Conservation (phyloP, 306 rosid genomes). For the Cicer arietinum region DNA sequence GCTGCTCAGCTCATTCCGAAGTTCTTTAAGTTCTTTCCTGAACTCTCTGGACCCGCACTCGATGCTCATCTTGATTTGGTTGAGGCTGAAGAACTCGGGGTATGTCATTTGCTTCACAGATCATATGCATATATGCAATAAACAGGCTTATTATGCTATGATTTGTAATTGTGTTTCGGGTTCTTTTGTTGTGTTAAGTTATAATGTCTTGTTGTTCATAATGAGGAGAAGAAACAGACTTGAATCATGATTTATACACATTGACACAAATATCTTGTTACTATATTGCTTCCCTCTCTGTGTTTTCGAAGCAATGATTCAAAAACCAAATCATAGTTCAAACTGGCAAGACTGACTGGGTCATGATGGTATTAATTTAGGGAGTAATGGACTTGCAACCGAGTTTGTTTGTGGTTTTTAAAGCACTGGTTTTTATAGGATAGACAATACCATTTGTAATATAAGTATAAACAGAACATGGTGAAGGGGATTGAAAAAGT, state of each 20-base stretch:
- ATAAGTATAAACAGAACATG: background rate
- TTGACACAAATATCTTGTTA: too few species aligned
- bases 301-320: background rate
- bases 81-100: constrained; percentile 96
- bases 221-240: background rate
- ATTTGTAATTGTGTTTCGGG: background rate
- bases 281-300: background rate
- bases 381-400: background rate
- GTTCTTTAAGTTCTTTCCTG: constrained; percentile 91
- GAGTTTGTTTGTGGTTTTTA: background rate
- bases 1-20: constrained; percentile 96
- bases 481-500: background rate
- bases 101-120: constrained; percentile 45
- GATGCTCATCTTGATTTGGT: constrained; percentile 86
- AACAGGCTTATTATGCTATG: background rate
- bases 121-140: background rate
- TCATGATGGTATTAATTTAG: background rate
- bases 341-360: background rate
- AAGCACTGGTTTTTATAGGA: constrained; percentile 13
- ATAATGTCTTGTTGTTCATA: background rate
- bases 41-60: constrained; percentile 75
- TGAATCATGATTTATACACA: background rate
- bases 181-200: constrained; percentile 11
- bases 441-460: constrained; percentile 2
- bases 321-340: background rate